phyloP scores from a whole-genome alignment of 2,329 filamentous ascomycete species.

The Fonsecaea pugnacius region DNA sequence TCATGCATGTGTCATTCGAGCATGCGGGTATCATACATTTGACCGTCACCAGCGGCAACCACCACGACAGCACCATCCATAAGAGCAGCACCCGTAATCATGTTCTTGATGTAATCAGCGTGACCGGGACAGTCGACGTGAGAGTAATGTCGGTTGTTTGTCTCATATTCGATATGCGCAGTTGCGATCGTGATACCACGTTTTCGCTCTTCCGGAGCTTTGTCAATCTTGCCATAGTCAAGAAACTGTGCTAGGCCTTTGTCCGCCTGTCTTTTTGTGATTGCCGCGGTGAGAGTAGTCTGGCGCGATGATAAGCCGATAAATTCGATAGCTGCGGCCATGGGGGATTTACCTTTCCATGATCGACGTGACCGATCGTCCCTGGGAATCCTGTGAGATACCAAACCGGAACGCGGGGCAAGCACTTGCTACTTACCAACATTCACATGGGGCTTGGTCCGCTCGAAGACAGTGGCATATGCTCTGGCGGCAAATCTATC shows the following conservation, averaged over 20 bases:
- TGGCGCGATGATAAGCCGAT: constrained; percentile 48
- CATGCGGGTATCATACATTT: constrained; percentile 67
- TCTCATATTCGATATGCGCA: constrained; percentile 97
- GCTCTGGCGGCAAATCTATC: constrained; percentile 55
- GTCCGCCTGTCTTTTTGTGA: constrained; percentile 96
- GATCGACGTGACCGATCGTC: constrained; percentile 99
- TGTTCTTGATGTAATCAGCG: constrained; percentile 99
- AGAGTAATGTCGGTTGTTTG: constrained; percentile 92
- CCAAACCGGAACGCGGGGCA: neutral
- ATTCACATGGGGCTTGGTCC: constrained; percentile 97
- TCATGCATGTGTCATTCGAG: neutral
- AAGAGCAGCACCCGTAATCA: constrained; percentile 99
- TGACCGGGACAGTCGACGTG: constrained; percentile 99
- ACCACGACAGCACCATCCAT: constrained; percentile 99
- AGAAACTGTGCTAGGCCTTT: constrained; percentile 94
- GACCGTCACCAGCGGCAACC: constrained; percentile 95
- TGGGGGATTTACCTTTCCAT: constrained; percentile 80
- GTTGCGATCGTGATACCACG: constrained; percentile 99
- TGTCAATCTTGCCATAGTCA: constrained; percentile 97
- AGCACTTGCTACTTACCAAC: constrained; percentile 67
- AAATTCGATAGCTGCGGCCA: constrained; percentile 6
- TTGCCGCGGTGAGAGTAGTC: constrained; percentile 97
- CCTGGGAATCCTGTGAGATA: constrained; percentile 52
- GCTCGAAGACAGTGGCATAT: constrained; percentile 73
- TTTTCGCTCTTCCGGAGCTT: constrained; percentile 98